Conservation (phyloP, 179 eudicot genomes). For the Vitellaria paradoxa region DNA sequence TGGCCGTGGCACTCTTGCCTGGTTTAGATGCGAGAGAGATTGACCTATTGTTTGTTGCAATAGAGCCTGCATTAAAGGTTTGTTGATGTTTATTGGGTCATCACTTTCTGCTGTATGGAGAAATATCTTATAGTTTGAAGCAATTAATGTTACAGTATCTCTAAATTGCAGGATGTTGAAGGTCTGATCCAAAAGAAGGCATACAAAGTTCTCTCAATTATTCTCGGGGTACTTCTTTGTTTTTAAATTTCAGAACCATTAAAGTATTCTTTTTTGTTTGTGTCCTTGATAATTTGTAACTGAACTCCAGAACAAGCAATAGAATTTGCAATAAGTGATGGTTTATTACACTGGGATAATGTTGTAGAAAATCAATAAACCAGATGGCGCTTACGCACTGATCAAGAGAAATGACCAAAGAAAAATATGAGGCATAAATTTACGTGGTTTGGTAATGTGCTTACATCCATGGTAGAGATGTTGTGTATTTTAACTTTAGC, state of each 20-base stretch:
- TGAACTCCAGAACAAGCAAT: background rate
- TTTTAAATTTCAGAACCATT: conserved; percentile 1
- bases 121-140: conserved; percentile 12
- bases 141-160: background rate
- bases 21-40: conserved; percentile 66
- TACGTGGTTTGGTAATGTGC: too few species aligned
- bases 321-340: background rate
- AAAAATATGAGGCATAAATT: too few species aligned
- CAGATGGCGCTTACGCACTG: too few species aligned
- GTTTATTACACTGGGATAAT: background rate
- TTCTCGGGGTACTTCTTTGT: conserved; percentile 56
- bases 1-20: conserved; percentile 83
- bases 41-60: conserved; percentile 51
- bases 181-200: conserved; percentile 94
- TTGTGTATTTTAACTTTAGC: too few species aligned
- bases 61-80: conserved; percentile 70
- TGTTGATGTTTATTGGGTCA: conserved; percentile 11
- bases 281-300: background rate
- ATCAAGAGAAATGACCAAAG: too few species aligned
- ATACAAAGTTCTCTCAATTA: conserved; percentile 77
- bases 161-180: conserved; percentile 57
- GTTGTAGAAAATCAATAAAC: too few species aligned
- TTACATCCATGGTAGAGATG: too few species aligned
- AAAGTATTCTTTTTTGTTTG: background rate
- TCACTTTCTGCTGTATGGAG: background rate